These are phyloP conservation scores for Pestalotiopsis sp. DNA, from an alignment of 2,329 filamentous ascomycete genomes.

Conservation along the genomic window DNA sequence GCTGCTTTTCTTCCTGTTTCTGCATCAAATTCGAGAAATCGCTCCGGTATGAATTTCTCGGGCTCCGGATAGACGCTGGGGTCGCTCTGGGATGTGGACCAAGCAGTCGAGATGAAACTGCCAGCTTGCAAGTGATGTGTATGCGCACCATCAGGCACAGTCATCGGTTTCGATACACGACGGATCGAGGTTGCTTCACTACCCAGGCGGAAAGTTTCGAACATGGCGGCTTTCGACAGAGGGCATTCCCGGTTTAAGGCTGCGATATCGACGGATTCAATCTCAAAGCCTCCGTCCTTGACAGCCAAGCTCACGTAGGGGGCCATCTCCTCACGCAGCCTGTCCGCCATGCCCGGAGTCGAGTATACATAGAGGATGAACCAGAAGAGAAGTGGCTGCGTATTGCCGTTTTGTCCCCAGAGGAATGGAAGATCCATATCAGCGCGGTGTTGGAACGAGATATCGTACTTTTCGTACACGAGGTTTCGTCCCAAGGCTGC, in stretches of 20 bases:
- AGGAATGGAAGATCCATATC: constrained; percentile 15
- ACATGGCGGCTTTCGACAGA: constrained; percentile 17
- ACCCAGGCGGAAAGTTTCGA: constrained; percentile 17
- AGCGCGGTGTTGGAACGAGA: constrained; percentile 8
- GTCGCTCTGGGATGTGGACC: constrained; percentile 22
- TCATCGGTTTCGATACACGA: constrained; percentile 13
- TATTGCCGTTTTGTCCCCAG: constrained; percentile 15
- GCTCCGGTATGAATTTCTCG: constrained; percentile 26
- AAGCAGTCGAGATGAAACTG: constrained; percentile 16
- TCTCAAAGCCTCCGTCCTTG: not conserved
- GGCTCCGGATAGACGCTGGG: constrained; percentile 24
- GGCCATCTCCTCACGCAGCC: constrained; percentile 14
- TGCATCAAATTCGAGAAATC: constrained; percentile 23
- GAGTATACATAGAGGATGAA: constrained; percentile 16
- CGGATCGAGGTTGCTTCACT: constrained; percentile 18
- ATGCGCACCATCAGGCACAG: constrained; percentile 14
- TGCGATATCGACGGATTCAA: constrained; percentile 10
- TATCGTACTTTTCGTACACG: constrained; percentile 12
- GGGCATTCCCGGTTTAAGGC: constrained; percentile 15
- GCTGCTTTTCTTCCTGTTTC: constrained; percentile 12
- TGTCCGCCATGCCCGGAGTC: constrained; percentile 14
- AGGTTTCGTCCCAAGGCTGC: constrained; percentile 13
- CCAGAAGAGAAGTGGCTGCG: constrained; percentile 16
- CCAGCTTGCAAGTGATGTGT: constrained; percentile 11
- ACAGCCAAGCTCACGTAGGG: constrained; percentile 13